These are phyloP conservation scores for Metschnikowia picachoensis DNA, from an alignment of 805 yeast species.

Conservation along the genomic window DNA sequence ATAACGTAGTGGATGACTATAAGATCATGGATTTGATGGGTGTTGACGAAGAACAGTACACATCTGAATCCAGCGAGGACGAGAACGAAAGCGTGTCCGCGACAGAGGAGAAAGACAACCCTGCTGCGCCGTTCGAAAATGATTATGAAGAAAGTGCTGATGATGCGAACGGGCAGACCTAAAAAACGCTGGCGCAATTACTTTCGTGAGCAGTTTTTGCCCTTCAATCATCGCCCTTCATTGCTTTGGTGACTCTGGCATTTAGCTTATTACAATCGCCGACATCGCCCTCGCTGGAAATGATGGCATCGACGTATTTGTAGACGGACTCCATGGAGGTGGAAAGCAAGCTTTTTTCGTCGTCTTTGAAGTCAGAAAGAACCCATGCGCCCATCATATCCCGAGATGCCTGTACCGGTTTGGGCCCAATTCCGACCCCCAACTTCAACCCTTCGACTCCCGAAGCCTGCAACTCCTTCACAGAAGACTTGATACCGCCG, in stretches of 20 bases:
- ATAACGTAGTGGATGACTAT: slow-evolving; percentile 7
- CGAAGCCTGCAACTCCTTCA: slow-evolving; percentile 8
- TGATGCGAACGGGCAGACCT: slow-evolving; percentile 1
- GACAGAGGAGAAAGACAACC: neutral
- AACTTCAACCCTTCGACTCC: slow-evolving; percentile 23
- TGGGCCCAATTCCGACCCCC: slow-evolving; percentile 42
- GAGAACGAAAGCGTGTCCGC: neutral
- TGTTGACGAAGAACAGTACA: slow-evolving; percentile 6
- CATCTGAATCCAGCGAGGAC: slow-evolving; percentile 11
- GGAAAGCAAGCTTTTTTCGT: slow-evolving; percentile 21
- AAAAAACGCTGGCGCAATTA: neutral
- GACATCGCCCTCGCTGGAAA: slow-evolving; percentile 21
- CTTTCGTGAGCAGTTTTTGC: neutral
- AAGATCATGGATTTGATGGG: slow-evolving; percentile 5
- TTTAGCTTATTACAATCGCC: slow-evolving; percentile 28
- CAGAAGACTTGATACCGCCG: slow-evolving; percentile 33
- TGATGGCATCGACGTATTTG: slow-evolving; percentile 22
- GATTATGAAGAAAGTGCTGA: slow-evolving; percentile 3
- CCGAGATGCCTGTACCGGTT: slow-evolving; percentile 30
- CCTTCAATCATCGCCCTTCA: slow-evolving; percentile 2
- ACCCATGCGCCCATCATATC: slow-evolving; percentile 41
- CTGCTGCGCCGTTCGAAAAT: slow-evolving; percentile 1
- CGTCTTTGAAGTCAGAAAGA: slow-evolving; percentile 27
- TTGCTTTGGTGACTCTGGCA: slow-evolving; percentile 15
- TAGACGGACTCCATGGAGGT: slow-evolving; percentile 15